Evolutionary conservation across 1,139 yeast species (phyloP), one percentile per base, ranked within the genome.

Genomic region (Insectozyma bohioensis): DNA sequence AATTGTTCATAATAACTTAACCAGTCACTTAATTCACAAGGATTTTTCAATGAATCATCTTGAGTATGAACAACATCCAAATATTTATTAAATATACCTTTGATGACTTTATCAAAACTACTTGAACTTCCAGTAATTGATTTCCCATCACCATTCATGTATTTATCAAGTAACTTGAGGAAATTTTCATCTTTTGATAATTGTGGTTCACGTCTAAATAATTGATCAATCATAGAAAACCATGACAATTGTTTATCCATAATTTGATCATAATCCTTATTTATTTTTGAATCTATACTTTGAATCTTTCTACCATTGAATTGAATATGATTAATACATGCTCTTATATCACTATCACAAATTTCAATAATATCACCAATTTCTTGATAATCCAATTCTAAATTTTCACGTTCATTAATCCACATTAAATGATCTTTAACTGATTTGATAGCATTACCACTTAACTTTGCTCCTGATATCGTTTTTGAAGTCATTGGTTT

Each of bases 271-370:
- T 17, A 18, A 8, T 34, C 32, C 5, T 23, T 31, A 13, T 41
- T 4, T 41, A 17, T 39, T 16, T 39, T 40, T 8, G 37, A 44
- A 8, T 40, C 38, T n/a, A n/a, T n/a, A 3, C 42, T 41, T 2
- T 54, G 54, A n/a, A 39, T 13, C 33, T 41, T 38, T 22, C 56
- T 43, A 11, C 72, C 63, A 34, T 71, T 74, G 49, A 90, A 88
- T 48, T 92, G 98, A 25, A 92, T 58, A 47, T 83, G 75, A 51
- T 92, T 92, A 30, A 92, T 67, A 52, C 96, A 84, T 22, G 90
- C 86, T 46, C 98, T 66, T 20, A 92, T 69, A 58, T 92, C 98
- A 26, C 88, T 87, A 42, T 86, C 92, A 31, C 92, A 77, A 2
- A 78, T 56, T 32, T 78, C 82, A 4, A 86, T 81, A 10, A 92